Evolutionary conservation across 2,329 filamentous ascomycete genomes (phyloP).

Genomic region (Colletotrichum camelliae): DNA sequence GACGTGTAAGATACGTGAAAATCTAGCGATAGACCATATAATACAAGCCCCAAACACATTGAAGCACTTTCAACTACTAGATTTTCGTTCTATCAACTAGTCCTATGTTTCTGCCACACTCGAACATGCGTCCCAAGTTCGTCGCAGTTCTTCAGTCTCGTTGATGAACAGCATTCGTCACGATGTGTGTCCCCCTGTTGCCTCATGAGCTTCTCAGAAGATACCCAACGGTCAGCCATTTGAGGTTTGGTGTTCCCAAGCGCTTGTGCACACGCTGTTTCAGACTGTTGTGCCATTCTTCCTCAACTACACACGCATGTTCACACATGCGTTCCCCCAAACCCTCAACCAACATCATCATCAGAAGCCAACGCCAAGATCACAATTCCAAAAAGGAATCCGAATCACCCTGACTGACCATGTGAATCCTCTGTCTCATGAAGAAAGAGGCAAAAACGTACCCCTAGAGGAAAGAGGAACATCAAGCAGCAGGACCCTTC

Average conservation of each 20-base stretch:
- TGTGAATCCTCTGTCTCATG: not conserved
- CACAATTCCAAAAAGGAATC: not conserved
- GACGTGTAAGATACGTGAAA: not conserved
- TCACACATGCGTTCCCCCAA: not conserved
- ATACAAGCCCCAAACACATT: not conserved
- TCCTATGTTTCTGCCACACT: accelerated
- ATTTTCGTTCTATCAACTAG: not conserved
- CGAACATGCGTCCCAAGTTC: not conserved
- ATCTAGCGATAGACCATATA: not conserved
- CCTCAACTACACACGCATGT: not conserved
- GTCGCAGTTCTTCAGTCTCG: not conserved
- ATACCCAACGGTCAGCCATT: not conserved
- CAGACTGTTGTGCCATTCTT: not conserved
- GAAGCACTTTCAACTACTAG: not conserved
- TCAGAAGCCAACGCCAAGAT: not conserved
- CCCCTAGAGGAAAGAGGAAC: not conserved
- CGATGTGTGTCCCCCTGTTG: not conserved
- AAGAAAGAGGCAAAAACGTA: not conserved
- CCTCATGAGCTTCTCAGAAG: accelerated
- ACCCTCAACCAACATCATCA: not conserved
- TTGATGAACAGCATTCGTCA: not conserved
- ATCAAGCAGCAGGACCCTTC: not conserved
- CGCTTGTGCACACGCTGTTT: not conserved
- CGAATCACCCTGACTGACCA: not conserved
- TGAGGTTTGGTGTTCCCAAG: not conserved